Percentiles rank a stretch among this genome's conserved stretches.
These are phyloP conservation scores for Strigomonas culicis DNA, from an alignment of 208 protist species.

Conservation along the genomic window DNA sequence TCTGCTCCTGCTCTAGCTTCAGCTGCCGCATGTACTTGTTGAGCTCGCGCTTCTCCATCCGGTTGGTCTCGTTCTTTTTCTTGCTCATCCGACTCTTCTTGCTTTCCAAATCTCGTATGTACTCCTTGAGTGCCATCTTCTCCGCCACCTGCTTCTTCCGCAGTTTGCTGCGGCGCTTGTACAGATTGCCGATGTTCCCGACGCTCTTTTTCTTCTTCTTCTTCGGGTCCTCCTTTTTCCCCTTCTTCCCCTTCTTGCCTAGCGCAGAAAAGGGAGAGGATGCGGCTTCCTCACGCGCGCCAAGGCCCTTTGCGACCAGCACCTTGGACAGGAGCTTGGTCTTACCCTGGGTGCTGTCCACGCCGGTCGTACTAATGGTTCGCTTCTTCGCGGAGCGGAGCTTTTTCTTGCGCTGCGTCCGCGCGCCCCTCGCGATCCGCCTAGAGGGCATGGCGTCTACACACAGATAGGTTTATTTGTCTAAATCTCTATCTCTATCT, in stretches of 20 bases:
- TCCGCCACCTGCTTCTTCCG: conserved; percentile 75
- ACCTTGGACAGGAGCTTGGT: neutral
- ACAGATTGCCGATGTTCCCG: conserved; percentile 7
- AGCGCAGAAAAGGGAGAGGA: neutral
- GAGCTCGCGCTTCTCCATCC: conserved; percentile 81
- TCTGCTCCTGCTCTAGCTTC: conserved; percentile 68
- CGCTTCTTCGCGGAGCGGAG: neutral
- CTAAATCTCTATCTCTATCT: neutral
- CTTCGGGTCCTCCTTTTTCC: neutral
- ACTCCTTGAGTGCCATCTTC: conserved; percentile 82
- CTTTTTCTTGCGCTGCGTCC: conserved; percentile 4
- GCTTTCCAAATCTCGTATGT: conserved; percentile 65
- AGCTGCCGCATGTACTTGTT: conserved; percentile 87
- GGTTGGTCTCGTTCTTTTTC: conserved; percentile 65
- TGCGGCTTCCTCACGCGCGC: too few species aligned
- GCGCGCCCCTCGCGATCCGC: neutral
- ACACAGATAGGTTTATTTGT: too few species aligned
- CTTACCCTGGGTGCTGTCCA: neutral
- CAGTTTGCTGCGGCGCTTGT: conserved; percentile 34
- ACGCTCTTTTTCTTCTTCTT: conserved; percentile 2
- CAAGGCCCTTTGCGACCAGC: neutral
- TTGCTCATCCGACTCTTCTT: conserved; percentile 41
- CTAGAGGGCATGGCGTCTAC: conserved; percentile 2
- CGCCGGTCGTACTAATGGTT: conserved; percentile 5
- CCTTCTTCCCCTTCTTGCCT: neutral